Base-by-base conservation (phyloP, 805 yeast species). In the Candida pseudoglaebosa region DNA sequence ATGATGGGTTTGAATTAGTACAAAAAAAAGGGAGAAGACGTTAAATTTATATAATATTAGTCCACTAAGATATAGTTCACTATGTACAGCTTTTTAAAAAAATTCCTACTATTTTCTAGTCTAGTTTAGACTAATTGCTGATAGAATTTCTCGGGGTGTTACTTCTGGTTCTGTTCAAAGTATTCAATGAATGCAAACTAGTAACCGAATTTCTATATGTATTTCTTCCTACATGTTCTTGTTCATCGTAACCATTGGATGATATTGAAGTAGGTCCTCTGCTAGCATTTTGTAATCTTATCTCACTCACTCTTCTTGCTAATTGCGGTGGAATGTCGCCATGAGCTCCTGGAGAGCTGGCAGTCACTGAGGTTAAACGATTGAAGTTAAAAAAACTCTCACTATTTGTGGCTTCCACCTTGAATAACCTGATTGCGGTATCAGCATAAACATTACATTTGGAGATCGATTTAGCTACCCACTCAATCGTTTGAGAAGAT, bases 1-100 rank as follows among this genome's bases (percentile, higher is more conserved):
- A 91, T 24, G 98, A 91, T 56, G 99, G 98, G 1, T 91, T 91
- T 54, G 93, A 89, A 50, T 62, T 88, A 44, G 97, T 91, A 3
- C 88, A 81, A 52, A 81, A 77, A 54, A 80, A 78, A 53, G 80
- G 52, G 5, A 71, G 73, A 58, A 73, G 74, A 58, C 37, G 41
- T 28, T 44, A 43, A 13, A 8, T 10, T 26, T 12, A 26, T 26
- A 26, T 10, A 26, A 10, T 26, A 21, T 18, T 35, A 22, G 17
- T 26, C 15, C 32, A 29, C 14, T 26, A 24, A 7, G 16, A 20
- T 28, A 24, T 28, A 34, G 10, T 30, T 19, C 24, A 20, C 18
- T 12, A 16, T 8, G 12, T 22, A 22, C 12, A 22, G 12, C 8
- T 8, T 8, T 22, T 22, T 22, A 12, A 8, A 22, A 22, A 22